Evolutionary conservation across 371 early-diverging fungal genomes (phyloP), one percentile per base, ranked within the genome.

Genomic region (Chytridium lagenaria): DNA sequence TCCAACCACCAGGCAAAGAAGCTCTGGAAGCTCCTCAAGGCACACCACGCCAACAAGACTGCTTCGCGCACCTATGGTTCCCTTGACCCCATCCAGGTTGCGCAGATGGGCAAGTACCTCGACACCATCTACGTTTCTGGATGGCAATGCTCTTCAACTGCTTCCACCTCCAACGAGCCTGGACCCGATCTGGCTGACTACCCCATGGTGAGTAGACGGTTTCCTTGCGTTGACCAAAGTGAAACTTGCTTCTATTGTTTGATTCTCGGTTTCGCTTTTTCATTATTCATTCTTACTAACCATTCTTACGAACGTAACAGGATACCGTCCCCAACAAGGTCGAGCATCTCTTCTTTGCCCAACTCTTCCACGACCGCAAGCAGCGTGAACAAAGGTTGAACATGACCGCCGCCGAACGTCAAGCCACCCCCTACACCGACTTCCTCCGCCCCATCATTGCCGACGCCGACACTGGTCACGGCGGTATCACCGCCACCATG

Each of bases 321-420:
- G 98, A 98, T 85, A 97, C 98, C 68, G 97, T 98, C 72, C 98
- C 98, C 73, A 96, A 96, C 88, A 97, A 98, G 90, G 98, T 98
- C 39, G 98, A 98, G 77, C 99, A 98, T 78, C 89, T 98, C 59
- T 98, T 96, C 91, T 89, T 92, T 80, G 99, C 99, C 30, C 99
- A 98, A 85, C 86, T 90, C 59, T 97, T 98, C 92, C 99, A 98
- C 79, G 99, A 98, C 82, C 91, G 97, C 73, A 95, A 94, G 86
- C 98, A 98, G 82, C 93, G 93, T 75, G 95, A 96, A 81, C 93
- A 88, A 63, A 91, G 98, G 71, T 77, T 95, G 76, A 75, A 86
- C 51, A 82, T 91, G 83, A 82, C 92, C 23, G 80, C 86, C 59
- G 85, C 78, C 19, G 87, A 92, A 79, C 91, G 98, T 59, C 87